Conservation (phyloP, 2,329 filamentous ascomycete species). For the Plenodomus tracheiphilus region DNA sequence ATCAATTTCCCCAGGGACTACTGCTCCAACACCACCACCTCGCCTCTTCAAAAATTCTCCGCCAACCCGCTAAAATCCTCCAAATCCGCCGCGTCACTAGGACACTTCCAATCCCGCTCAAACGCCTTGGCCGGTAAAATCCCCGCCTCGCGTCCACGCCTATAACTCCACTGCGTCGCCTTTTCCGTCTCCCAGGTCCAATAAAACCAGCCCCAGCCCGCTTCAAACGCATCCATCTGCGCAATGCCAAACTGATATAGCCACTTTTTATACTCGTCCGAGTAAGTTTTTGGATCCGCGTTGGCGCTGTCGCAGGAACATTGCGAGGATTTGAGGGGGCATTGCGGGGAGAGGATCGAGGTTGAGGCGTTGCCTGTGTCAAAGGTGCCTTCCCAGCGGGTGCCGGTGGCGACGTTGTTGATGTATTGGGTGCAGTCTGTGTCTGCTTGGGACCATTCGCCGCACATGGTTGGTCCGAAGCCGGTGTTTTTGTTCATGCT, state of each 20-base stretch:
- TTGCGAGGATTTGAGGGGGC: constrained; percentile 63
- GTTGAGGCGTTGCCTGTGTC: constrained; percentile 65
- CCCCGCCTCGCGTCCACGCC: constrained; percentile 74
- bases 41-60: constrained; percentile 54
- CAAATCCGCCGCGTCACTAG: constrained; percentile 31
- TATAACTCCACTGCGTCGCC: constrained; percentile 89
- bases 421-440: constrained; percentile 88
- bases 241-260: constrained; percentile 89
- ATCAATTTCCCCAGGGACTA: too few relatives aligned
- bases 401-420: constrained; percentile 87
- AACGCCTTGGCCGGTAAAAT: constrained; percentile 67
- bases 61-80: constrained; percentile 49
- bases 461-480: constrained; percentile 91
- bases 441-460: constrained; percentile 97
- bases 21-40: too few relatives aligned
- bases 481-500: constrained; percentile 75
- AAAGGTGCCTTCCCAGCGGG: constrained; percentile 88
- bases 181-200: constrained; percentile 97
- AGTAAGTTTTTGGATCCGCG: constrained; percentile 69
- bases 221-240: constrained; percentile 93
- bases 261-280: constrained; percentile 77
- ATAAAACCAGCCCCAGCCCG: constrained; percentile 97
- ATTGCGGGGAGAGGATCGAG: constrained; percentile 70
- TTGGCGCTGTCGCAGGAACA: constrained; percentile 81
- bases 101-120: constrained; percentile 50